These are phyloP conservation scores for Chlorophyllum brunneum DNA, from an alignment of 768 basidiomycete genomes.

Conservation along the genomic window DNA sequence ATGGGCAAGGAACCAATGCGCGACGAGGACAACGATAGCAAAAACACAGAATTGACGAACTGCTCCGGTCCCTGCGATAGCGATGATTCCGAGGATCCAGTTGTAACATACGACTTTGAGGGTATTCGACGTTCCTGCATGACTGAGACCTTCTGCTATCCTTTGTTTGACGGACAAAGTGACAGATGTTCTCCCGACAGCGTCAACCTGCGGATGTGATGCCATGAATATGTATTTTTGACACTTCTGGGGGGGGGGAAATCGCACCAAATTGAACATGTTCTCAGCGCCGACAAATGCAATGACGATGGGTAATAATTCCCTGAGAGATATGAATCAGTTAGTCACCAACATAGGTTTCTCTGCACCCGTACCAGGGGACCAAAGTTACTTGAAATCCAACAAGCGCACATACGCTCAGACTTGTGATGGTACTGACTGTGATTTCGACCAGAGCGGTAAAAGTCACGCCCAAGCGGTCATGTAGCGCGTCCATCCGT, in stretches of 20 bases:
- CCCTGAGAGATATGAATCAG: constrained; percentile 42
- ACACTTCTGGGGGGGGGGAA: constrained; percentile 8
- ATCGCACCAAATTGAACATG: constrained; percentile 86
- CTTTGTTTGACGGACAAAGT: constrained; percentile 86
- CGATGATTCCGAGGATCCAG: constrained; percentile 69
- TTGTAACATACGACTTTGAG: constrained; percentile 90
- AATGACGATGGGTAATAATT: constrained; percentile 88
- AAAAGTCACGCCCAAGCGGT: constrained; percentile 85
- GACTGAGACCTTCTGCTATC: constrained; percentile 85
- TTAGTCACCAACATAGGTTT: background rate
- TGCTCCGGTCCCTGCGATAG: constrained; percentile 70
- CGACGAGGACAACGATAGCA: constrained; percentile 89
- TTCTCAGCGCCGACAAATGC: constrained; percentile 96
- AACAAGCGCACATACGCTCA: constrained; percentile 87
- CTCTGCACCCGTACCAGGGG: constrained; percentile 57
- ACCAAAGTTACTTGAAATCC: constrained; percentile 89
- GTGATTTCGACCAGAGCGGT: constrained; percentile 90
- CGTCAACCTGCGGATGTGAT: constrained; percentile 67
- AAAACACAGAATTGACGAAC: constrained; percentile 93
- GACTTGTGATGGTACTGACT: constrained; percentile 89
- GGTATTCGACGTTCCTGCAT: constrained; percentile 88
- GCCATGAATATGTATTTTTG: constrained; percentile 20
- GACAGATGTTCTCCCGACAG: constrained; percentile 81
- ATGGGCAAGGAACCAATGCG: constrained; percentile 96
- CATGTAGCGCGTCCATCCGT: constrained; percentile 83